A percentile compares a stretch with the other conserved stretches of the same genome.
phyloP scores from a whole-genome alignment of 129 eudicot genomes.

The Pittosporum tobira region DNA sequence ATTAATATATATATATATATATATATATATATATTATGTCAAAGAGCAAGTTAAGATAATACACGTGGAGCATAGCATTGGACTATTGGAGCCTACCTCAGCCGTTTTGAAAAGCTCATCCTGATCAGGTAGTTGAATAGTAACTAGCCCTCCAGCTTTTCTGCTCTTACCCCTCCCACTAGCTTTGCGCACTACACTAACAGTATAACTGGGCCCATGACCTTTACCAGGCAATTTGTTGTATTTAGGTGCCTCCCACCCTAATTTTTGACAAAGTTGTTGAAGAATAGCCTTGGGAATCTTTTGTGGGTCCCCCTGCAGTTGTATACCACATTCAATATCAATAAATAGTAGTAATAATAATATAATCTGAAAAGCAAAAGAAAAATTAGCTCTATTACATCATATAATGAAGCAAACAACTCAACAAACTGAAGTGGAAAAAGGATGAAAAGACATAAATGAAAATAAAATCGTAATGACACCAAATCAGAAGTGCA shows the following conservation, averaged over 20 bases:
- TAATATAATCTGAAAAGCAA: not conserved
- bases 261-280: constrained; percentile 85
- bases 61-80: not conserved
- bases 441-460: not conserved
- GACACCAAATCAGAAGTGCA: too few species aligned
- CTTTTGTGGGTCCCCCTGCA: constrained; percentile 82
- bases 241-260: constrained; percentile 97
- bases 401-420: not conserved
- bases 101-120: constrained; percentile 45
- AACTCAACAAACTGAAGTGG: not conserved
- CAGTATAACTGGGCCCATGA: constrained; percentile 48
- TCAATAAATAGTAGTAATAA: not conserved
- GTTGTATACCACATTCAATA: constrained; percentile 12
- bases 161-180: constrained; percentile 96
- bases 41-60: not conserved
- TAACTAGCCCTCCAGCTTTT: constrained; percentile 84
- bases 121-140: constrained; percentile 59
- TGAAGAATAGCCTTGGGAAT: constrained; percentile 93
- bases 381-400: constrained; percentile 9
- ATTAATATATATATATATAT: too few species aligned
- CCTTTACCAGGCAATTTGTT: constrained; percentile 47
- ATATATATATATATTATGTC: too few species aligned
- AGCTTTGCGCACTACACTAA: constrained; percentile 83
- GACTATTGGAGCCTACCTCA: constrained; percentile 59
- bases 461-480: not conserved